Percentiles rank a stretch among this genome's conserved stretches.
phyloP scores from a whole-genome alignment of 768 basidiomycete species.

The Leccinum pellstonianum region DNA sequence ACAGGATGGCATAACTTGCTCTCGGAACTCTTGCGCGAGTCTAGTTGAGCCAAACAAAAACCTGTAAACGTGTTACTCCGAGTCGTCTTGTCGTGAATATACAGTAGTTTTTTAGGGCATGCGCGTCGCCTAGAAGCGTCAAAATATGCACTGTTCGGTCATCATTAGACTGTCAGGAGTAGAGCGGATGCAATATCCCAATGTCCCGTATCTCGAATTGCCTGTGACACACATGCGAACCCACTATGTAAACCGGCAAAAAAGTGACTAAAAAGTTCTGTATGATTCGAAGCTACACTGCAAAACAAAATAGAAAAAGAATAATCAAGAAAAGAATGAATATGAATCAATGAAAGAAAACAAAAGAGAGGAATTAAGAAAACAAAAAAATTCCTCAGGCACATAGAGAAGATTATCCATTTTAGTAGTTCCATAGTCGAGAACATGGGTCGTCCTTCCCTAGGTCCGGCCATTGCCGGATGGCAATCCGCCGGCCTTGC shows the following conservation, averaged over 20 bases:
- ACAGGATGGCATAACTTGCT: not conserved
- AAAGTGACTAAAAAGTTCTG: conserved; percentile 23
- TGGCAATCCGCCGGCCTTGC: conserved; percentile 10
- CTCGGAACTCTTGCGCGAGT: not conserved
- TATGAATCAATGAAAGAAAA: not conserved
- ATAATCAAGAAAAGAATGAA: conserved; percentile 22
- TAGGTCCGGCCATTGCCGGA: conserved; percentile 4
- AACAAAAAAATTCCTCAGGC: conserved; percentile 14
- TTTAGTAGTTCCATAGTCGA: conserved; percentile 26
- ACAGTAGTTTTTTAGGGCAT: not conserved
- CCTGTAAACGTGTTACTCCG: not conserved
- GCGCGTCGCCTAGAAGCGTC: not conserved
- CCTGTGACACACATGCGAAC: conserved; percentile 6
- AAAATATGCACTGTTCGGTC: not conserved
- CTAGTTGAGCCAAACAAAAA: not conserved
- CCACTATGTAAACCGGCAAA: conserved; percentile 10
- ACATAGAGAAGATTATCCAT: conserved; percentile 31
- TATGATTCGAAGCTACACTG: conserved; percentile 20
- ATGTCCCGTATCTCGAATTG: conserved; percentile 4
- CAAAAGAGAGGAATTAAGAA: not conserved
- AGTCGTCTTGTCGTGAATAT: not conserved
- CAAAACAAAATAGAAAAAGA: conserved; percentile 35
- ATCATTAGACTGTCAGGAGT: not conserved
- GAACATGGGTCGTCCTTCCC: conserved; percentile 6
- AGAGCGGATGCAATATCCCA: not conserved